Percentiles rank a stretch among this genome's conserved stretches.
phyloP scores from a whole-genome alignment of 108 stramenopile genomes.

The Nitzschia inconspicua region DNA sequence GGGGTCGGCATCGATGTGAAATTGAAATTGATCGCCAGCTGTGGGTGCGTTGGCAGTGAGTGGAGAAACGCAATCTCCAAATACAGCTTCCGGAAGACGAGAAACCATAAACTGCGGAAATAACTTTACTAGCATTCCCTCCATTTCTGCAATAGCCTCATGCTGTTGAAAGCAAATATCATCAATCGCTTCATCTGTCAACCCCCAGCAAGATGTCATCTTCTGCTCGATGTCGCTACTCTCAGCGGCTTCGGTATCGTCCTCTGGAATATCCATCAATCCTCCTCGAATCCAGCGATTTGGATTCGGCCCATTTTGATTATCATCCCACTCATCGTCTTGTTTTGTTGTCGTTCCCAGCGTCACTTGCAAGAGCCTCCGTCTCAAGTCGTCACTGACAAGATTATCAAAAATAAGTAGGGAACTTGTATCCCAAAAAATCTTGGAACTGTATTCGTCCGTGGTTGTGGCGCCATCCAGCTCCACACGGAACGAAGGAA shows the following conservation, averaged over 20 bases:
- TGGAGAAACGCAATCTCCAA: conserved; percentile 56
- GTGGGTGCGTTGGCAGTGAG: conserved; percentile 73
- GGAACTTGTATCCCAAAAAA: conserved; percentile 55
- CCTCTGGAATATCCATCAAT: conserved; percentile 28
- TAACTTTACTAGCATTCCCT: conserved; percentile 37
- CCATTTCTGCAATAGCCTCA: conserved; percentile 54
- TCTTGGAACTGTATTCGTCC: conserved; percentile 13
- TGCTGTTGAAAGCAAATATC: conserved; percentile 59
- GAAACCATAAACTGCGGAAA: conserved; percentile 50
- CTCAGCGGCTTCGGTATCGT: conserved; percentile 5
- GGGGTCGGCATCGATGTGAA: conserved; percentile 79
- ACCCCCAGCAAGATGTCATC: conserved; percentile 44
- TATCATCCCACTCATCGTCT: conserved; percentile 30
- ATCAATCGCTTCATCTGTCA: conserved; percentile 49
- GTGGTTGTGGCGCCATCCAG: conserved; percentile 49
- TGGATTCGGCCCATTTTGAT: conserved; percentile 53
- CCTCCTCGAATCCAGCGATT: conserved; percentile 57
- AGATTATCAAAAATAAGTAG: conserved; percentile 57
- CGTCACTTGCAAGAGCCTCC: conserved; percentile 44
- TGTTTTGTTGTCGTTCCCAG: conserved; percentile 11
- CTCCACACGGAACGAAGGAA: conserved; percentile 36
- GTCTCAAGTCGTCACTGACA: conserved; percentile 37
- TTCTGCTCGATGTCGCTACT: conserved; percentile 5
- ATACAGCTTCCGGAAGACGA: conserved; percentile 58
- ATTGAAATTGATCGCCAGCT: conserved; percentile 45